These are phyloP conservation scores for Sugiyamaella castrensis DNA, from an alignment of 1,139 yeast genomes.

Conservation along the genomic window DNA sequence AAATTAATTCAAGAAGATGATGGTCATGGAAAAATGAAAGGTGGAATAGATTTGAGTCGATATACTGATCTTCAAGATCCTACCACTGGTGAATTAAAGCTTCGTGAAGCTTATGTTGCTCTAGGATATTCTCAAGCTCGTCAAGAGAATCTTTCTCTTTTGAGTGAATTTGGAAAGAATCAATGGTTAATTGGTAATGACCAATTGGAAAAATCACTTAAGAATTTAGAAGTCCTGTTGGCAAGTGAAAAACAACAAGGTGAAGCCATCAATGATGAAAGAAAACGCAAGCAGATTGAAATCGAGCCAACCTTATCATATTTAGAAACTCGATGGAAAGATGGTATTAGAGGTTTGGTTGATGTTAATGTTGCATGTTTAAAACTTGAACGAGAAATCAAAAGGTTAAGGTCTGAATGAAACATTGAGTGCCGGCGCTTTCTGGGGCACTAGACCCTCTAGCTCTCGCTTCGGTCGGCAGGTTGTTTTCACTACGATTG, in stretches of 20 bases:
- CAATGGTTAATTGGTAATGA: constrained; percentile 38
- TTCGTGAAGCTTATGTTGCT: constrained; percentile 30
- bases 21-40: constrained; percentile 24
- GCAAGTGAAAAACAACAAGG: constrained; percentile 22
- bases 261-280: constrained; percentile 26
- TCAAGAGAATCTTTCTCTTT: constrained; percentile 31
- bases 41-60: constrained; percentile 35
- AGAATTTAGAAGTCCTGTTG: constrained; percentile 25
- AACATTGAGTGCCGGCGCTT: too few relatives aligned
- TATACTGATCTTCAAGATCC: constrained; percentile 25
- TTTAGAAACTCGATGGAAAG: constrained; percentile 30
- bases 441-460: too few relatives aligned
- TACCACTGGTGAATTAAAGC: constrained; percentile 15
- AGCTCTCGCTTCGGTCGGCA: too few relatives aligned
- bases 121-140: constrained; percentile 32
- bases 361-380: constrained; percentile 32
- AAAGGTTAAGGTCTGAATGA: constrained; percentile 14
- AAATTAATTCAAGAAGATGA: constrained; percentile 29
- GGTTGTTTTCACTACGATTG: too few relatives aligned
- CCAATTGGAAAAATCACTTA: constrained; percentile 28
- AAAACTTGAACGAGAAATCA: constrained; percentile 22
- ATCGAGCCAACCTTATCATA: constrained; percentile 29
- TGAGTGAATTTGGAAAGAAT: constrained; percentile 33
- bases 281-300: constrained; percentile 28
- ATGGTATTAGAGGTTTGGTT: constrained; percentile 27